Evolutionary conservation across 1,139 yeast species (phyloP).

Genomic region (Protomyces lactucae-debilis): DNA sequence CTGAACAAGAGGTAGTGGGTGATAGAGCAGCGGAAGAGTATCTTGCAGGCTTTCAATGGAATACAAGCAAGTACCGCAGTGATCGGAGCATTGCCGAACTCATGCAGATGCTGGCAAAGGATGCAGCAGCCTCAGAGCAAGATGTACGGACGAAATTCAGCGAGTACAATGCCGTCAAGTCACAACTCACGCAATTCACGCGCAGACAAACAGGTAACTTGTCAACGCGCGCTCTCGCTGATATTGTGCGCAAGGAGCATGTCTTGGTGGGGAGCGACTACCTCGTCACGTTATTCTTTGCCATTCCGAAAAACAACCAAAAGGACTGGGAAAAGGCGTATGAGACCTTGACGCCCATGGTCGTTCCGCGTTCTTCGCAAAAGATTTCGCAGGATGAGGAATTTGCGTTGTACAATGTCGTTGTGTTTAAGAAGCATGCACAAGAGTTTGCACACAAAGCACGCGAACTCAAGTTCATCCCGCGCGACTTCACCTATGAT

Average conservation of each 20-base stretch:
- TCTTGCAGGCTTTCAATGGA: conserved; percentile 78
- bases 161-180: conserved; percentile 72
- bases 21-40: conserved; percentile 46
- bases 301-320: conserved; percentile 59
- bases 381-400: conserved; percentile 68
- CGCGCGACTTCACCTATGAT: conserved; percentile 86
- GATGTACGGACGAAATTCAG: conserved; percentile 72
- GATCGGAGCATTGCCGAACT: conserved; percentile 78
- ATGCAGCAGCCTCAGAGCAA: conserved; percentile 72
- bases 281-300: conserved; percentile 73
- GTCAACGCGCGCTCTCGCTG: conserved; percentile 84
- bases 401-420: conserved; percentile 66
- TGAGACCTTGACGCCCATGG: conserved; percentile 73
- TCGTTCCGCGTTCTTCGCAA: conserved; percentile 84
- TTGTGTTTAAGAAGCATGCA: conserved; percentile 75
- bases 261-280: conserved; percentile 83
- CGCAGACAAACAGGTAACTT: conserved; percentile 90
- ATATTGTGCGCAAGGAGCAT: conserved; percentile 76
- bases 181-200: conserved; percentile 80
- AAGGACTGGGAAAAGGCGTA: conserved; percentile 43
- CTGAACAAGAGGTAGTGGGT: conserved; percentile 48
- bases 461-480: conserved; percentile 85
- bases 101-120: conserved; percentile 63
- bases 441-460: conserved; percentile 64
- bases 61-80: conserved; percentile 72